Conservation (phyloP, 2,329 filamentous ascomycete genomes). For the Onygena corvina region DNA sequence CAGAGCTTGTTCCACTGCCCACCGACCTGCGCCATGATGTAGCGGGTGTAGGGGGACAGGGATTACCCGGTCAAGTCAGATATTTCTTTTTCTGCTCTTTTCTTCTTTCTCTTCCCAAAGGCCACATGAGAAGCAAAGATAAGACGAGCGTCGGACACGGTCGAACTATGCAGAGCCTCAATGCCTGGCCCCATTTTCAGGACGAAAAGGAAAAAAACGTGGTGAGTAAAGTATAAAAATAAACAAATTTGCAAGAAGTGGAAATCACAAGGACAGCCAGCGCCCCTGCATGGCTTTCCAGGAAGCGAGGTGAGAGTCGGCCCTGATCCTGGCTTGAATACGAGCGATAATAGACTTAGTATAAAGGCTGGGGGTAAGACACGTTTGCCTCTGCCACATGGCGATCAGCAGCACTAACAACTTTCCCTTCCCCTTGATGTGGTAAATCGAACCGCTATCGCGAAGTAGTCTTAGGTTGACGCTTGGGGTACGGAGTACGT, state of each 20-base stretch:
- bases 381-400: constrained; percentile 6
- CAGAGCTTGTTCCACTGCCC: constrained; percentile 6
- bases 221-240: constrained; percentile 6
- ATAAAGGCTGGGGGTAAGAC: background rate
- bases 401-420: constrained; percentile 6
- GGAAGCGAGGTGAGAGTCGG: constrained; percentile 4
- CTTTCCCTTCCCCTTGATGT: background rate
- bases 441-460: background rate
- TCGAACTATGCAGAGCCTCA: constrained; percentile 8
- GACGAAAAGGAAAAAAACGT: constrained; percentile 7
- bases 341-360: background rate
- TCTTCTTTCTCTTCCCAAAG: constrained; percentile 1
- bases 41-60: constrained; percentile 6
- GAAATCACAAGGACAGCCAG: constrained; percentile 7
- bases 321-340: constrained; percentile 6
- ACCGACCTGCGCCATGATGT: constrained; percentile 6
- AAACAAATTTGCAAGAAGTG: constrained; percentile 1
- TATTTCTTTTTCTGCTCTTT: constrained; percentile 2
- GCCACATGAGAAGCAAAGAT: constrained; percentile 6
- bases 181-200: constrained; percentile 8
- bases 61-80: background rate
- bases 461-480: background rate
- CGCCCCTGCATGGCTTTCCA: constrained; percentile 6
- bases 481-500: background rate
- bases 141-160: constrained; percentile 6